These are phyloP conservation scores for Aspergillus avenaceus DNA, from an alignment of 495 filamentous ascomycete genomes.

Conservation along the genomic window DNA sequence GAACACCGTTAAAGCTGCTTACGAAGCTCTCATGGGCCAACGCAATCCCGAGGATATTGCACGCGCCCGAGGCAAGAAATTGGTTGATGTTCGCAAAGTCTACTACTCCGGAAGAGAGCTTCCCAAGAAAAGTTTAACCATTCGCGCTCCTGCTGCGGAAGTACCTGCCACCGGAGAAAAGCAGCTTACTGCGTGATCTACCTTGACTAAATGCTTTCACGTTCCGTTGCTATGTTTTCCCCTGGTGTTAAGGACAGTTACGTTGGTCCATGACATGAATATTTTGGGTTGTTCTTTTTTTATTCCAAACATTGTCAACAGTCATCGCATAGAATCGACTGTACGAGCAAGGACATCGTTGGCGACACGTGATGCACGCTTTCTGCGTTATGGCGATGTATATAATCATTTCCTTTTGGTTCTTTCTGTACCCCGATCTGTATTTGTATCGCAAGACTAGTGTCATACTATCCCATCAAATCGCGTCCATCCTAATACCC, in stretches of 20 bases:
- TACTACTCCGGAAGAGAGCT: slow-evolving; percentile 85
- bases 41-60: slow-evolving; percentile 84
- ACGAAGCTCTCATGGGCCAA: slow-evolving; percentile 77
- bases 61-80: slow-evolving; percentile 79
- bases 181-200: no score
- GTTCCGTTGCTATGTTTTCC: not conserved
- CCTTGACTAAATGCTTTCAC: no score
- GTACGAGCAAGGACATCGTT: slow-evolving; percentile 17
- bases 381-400: slow-evolving; percentile 28
- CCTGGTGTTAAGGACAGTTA: not conserved
- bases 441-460: slow-evolving; percentile 10
- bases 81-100: slow-evolving; percentile 93
- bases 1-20: slow-evolving; percentile 92
- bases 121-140: no score
- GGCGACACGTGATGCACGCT: slow-evolving; percentile 9
- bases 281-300: not conserved
- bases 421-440: slow-evolving; percentile 20
- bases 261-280: not conserved
- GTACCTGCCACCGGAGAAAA: no score
- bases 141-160: no score
- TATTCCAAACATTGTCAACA: not conserved
- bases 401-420: slow-evolving; percentile 34
- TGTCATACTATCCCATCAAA: slow-evolving; percentile 10
- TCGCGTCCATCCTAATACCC: not conserved
- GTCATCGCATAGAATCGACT: slow-evolving; percentile 22